Conservation (phyloP, 306 rosid genomes). For the Echinosophora koreensis region DNA sequence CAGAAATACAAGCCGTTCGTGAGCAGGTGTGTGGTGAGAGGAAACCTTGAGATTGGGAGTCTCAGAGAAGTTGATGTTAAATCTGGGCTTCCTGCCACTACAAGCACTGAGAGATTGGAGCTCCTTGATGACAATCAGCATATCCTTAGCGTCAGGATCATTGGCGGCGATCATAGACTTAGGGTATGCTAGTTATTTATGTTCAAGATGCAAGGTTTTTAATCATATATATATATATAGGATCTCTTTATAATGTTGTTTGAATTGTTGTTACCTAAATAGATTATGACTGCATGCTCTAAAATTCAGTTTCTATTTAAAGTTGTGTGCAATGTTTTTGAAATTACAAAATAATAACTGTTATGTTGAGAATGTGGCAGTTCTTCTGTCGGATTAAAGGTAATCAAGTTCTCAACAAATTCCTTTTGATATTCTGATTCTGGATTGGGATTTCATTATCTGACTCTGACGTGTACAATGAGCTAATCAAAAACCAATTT, state of each 20-base stretch:
- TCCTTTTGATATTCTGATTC: conserved; percentile 32
- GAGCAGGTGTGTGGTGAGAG: conserved; percentile 89
- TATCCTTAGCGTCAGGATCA: conserved; percentile 77
- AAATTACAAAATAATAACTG: too few relatives aligned
- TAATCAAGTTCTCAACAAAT: too few relatives aligned
- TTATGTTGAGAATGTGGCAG: not conserved
- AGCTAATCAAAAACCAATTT: not conserved
- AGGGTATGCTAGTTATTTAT: conserved; percentile 54
- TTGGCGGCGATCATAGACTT: conserved; percentile 97
- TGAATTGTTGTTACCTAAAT: too few relatives aligned
- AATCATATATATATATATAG: too few relatives aligned
- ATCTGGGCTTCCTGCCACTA: conserved; percentile 98
- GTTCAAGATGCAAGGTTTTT: conserved; percentile 7
- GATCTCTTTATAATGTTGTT: too few relatives aligned
- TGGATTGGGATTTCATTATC: conserved; percentile 37
- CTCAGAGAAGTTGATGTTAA: conserved; percentile 90
- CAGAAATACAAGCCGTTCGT: conserved; percentile 91
- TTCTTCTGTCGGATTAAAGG: too few relatives aligned
- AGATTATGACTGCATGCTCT: too few relatives aligned
- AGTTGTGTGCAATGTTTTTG: too few relatives aligned
- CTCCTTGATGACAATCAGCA: conserved; percentile 88
- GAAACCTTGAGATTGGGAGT: conserved; percentile 90
- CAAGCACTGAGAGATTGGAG: conserved; percentile 95
- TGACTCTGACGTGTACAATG: not conserved
- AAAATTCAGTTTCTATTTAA: not conserved